Base-by-base conservation (phyloP, 495 filamentous ascomycete genomes). In the Bryoglossum gracile region DNA sequence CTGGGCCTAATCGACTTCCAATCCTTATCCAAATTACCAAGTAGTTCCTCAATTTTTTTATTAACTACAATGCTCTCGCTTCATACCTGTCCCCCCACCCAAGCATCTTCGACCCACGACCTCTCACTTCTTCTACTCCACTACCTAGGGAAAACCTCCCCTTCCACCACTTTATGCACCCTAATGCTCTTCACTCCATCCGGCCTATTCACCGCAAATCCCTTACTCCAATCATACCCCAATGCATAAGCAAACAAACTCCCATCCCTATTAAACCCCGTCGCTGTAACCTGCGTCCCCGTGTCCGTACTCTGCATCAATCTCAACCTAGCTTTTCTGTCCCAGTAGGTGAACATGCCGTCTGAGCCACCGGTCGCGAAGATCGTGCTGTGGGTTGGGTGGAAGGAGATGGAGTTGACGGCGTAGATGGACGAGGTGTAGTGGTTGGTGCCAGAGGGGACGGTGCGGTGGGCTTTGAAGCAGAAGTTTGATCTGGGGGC, bases 141-240 rank as follows among this genome's bases (percentile, higher is more conserved):
- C 11, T 80, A 80, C 55, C 84, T 68, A 9, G 86, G 86, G 65
- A 89, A 90, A 54, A 83, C 83, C 62, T 90, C 87, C 50, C 90
- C 87, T 17, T 70, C 73, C 32, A 67, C 66, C 6, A 94, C 75
- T 2, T 78, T 76, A 68, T 92, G 88, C 49, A 95, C 67, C 80
- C 91, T 89, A 43, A 95, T 77, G 65, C 90, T 92, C 64, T 81
- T 89, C 3, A 79, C 71, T 23, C 75, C 71, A 52, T 80, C 70
- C 17, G 74, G 79, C 28, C 62, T 86, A 62, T 92, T 91, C 23
- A 63, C 71, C 6, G 74, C 68, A 65, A 85, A 89, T 8, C 89
- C 89, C 66, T 92, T 92, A 61, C 82, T 84, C 89, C 89, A 95
- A 68, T 95, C 89, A 56, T 95, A 95, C 56, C 85, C 87, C 19